Base-by-base conservation (phyloP, 495 filamentous ascomycete genomes). In the Aspergillus indologenus region DNA sequence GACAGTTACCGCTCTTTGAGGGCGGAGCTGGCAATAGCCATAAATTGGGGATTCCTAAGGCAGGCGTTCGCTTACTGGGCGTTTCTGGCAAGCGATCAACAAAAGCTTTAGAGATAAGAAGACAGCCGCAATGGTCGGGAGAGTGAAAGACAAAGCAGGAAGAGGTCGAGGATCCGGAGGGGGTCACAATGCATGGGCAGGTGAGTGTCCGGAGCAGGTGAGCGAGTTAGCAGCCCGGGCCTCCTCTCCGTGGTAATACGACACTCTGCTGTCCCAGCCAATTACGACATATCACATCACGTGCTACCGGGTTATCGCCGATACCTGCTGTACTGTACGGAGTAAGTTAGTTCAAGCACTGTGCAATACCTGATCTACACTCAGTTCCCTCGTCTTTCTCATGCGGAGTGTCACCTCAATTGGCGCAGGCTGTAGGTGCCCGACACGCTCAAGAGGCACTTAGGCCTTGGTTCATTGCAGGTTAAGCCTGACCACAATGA, bases 1-100 rank as follows among this genome's bases (percentile, higher is more conserved):
- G 31, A 58, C 54, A 57, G 58, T 63, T 69, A 76, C 70, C 67
- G 66, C 61, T 57, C 54, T 45, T 62, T 64, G 23, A 52, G 43
- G 45, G 47, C 46, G 23, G 24, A 14, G n/a, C 42, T 29, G 29
- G 53, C 46, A 50, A 63, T 58, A 65, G 60, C 56, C 65, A 65
- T 63, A 57, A 45, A 59, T 34, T 40, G 34, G 17, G 18, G 18
- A 12, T 8, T 19, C 26, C 1, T 1, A 21, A 44, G 26, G 15
- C 6, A 23, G 7, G 26, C 17, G 19, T 57, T 24, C 9, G 22
- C 22, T 50, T 24, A 15, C 21, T 24, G 22, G 9, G 26, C 26
- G 9, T 29, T 29, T 3, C 3, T 29, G 26, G 26, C 26, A 29
- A 9, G 26, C n/a, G n/a, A n/a, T n/a, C n/a, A n/a, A n/a, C n/a